Base-by-base conservation (phyloP, 2,329 filamentous ascomycete species). In the Monilinia aucupariae region DNA sequence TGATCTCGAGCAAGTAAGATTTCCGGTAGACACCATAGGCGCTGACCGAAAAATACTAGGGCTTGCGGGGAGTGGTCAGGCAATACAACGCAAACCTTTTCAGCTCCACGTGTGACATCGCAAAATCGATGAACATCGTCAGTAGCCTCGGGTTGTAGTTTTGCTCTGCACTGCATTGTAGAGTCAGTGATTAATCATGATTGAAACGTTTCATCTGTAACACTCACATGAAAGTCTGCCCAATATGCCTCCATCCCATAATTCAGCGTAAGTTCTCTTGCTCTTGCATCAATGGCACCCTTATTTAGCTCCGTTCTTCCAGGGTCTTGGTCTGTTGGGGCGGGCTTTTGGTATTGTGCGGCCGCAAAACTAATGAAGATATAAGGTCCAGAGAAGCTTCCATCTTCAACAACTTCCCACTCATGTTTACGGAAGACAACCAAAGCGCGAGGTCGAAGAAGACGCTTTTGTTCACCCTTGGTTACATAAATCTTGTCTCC, bases 121-220 rank as follows among this genome's bases (percentile, higher is more conserved):
- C 62, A 64, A 45, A 64, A 64, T n/a, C 62, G 56, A 54, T 64
- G 62, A 37, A 64, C 62, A 50, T 64, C 62, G 20, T 64, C 62
- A 9, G 62, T 64, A 15, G 58, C 58, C 41, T 64, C 62, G 0
- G 62, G 62, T 27, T 64, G 62, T 17, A 32, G 20, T 34, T 64
- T 15, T 15, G 62, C 62, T 61, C 62, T 59, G n/a, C 58, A 64
- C 45, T 62, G 9, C 0, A 17, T 8, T 25, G 27, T 22, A 12
- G 1, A 34, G 30, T 56, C 13, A 56, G 41, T 34, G 9, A 17
- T 12, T 22, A 4, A 4, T 34, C 7, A 22, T 25, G 22, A 7
- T 47, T 20, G 5, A 1, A 4, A 20, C n/a, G 22, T 17, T 30
- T 5, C 12, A 43, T 17, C 12, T 30, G 45, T 8, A 15, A 17